Base-by-base conservation (phyloP, 73 alveolate species). In the Paramecium pentaurelia region DNA sequence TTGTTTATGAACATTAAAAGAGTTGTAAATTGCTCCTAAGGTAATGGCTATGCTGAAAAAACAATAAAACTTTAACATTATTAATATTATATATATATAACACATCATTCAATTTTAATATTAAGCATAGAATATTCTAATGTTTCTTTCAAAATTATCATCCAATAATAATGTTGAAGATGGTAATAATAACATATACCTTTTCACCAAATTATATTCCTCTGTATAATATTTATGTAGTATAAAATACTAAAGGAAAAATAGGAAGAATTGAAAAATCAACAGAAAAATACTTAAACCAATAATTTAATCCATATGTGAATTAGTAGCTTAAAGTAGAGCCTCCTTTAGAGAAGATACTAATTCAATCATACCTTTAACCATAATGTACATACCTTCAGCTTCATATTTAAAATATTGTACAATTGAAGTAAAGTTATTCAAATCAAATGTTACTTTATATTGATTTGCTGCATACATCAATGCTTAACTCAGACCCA, bases 161-260 rank as follows among this genome's bases (percentile, higher is more conserved):
- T 75, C 88, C 47, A 75, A 75, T 64, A 64, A 64, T 64, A 64
- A 64, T 34, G 84, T 64, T 64, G 84, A 64, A 12, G 84, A 64
- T 40, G 91, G 91, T 2, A 80, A 22, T 64, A 80, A 80, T 47
- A 80, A 47, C 44, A 80, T 47, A 44, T 38, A 80, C 49, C 91
- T 80, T 49, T 47, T 80, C 27, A 80, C 91, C 16, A 80, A 27
- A 28, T n/a, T 42, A 45, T 45, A 80, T 47, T 80, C 91, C 9
- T 42, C 58, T 18, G 45, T 2, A 14, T 28, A 34, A 20, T 32
- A 80, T 9, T 45, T 20, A 12, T 80, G 75, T 1, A 49, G 18
- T 3, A 32, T 45, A 80, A 80, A 80, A 27, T 44, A 80, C 32
- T 47, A 80, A 9, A 47, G 37, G 42, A 80, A 44, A 20, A 32